A percentile compares a stretch with the other conserved stretches of the same genome.
phyloP scores from a whole-genome alignment of 1,284 basidiomycete species.

The Sanghuangporus weigelae region DNA sequence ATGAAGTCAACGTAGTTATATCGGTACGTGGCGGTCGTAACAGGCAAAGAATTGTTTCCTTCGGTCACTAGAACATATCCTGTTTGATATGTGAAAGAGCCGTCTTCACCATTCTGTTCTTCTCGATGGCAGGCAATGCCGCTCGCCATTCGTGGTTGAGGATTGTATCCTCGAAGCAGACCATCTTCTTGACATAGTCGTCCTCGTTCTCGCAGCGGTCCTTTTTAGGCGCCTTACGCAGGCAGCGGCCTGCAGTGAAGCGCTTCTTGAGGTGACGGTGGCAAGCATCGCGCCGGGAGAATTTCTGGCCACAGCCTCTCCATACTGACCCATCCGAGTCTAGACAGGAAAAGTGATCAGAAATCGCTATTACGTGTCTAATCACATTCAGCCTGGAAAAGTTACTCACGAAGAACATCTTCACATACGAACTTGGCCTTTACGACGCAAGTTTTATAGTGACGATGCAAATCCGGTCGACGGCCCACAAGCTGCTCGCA shows the following conservation, averaged over 20 bases:
- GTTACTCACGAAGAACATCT: slow-evolving; percentile 12
- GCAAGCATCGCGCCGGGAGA: slow-evolving; percentile 14
- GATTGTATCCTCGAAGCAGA: neutral
- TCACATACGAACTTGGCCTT: slow-evolving; percentile 5
- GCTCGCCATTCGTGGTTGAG: slow-evolving; percentile 5
- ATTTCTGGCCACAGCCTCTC: slow-evolving; percentile 10
- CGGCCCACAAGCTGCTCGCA: slow-evolving; percentile 1
- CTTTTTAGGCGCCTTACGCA: neutral
- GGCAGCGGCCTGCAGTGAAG: slow-evolving; percentile 11
- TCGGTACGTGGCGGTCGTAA: neutral
- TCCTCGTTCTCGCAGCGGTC: neutral
- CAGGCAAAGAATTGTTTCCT: neutral
- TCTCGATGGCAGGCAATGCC: slow-evolving; percentile 1
- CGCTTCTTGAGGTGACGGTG: slow-evolving; percentile 11
- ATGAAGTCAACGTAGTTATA: too few species aligned
- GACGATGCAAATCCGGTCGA: slow-evolving; percentile 13
- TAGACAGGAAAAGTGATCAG: neutral
- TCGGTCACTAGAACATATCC: slow-evolving; percentile 7
- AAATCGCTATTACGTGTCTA: neutral
- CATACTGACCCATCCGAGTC: slow-evolving; percentile 11
- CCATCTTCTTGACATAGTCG: slow-evolving; percentile 5
- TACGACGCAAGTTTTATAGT: slow-evolving; percentile 11
- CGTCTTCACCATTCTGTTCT: slow-evolving; percentile 7
- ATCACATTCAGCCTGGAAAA: neutral
- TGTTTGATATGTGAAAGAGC: slow-evolving; percentile 9